Percentiles rank a stretch among this genome's conserved stretches.
phyloP scores from a whole-genome alignment of 345 rosid species.

The Eucalyptus albens region DNA sequence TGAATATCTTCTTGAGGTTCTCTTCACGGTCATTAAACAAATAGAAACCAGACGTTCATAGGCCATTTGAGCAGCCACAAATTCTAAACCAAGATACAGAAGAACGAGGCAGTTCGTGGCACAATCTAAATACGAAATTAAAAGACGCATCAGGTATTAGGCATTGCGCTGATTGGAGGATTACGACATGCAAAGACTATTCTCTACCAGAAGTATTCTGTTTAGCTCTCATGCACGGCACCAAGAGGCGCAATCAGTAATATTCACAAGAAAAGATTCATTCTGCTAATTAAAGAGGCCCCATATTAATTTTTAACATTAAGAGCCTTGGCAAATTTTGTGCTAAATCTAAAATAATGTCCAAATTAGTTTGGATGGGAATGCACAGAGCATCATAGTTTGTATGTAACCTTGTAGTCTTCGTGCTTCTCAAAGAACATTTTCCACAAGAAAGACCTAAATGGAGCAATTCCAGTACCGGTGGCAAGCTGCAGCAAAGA shows the following conservation, averaged over 20 bases:
- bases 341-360: not conserved
- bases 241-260: not conserved
- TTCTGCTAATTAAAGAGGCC: not conserved
- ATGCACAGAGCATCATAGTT: not conserved
- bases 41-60: not conserved
- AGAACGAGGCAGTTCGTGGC: not conserved
- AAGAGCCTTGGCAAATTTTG: not conserved
- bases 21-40: not conserved
- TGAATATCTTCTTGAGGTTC: not conserved
- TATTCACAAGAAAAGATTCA: not conserved
- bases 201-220: not conserved
- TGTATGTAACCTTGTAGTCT: slow-evolving; percentile 58
- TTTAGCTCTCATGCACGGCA: not conserved
- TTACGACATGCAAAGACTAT: not conserved
- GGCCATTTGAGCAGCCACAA: not conserved
- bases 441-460: slow-evolving; percentile 88
- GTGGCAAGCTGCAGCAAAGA: slow-evolving; percentile 64
- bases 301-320: not conserved
- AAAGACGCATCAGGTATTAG: not conserved
- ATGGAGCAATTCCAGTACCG: slow-evolving; percentile 98
- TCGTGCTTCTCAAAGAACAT: slow-evolving; percentile 99
- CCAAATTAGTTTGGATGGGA: not conserved
- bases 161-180: not conserved
- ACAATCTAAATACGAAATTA: not conserved
- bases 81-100: not conserved